Percentiles rank a stretch among this genome's conserved stretches.
These are phyloP conservation scores for Suillus paluster DNA, from an alignment of 768 basidiomycete genomes.

Conservation along the genomic window DNA sequence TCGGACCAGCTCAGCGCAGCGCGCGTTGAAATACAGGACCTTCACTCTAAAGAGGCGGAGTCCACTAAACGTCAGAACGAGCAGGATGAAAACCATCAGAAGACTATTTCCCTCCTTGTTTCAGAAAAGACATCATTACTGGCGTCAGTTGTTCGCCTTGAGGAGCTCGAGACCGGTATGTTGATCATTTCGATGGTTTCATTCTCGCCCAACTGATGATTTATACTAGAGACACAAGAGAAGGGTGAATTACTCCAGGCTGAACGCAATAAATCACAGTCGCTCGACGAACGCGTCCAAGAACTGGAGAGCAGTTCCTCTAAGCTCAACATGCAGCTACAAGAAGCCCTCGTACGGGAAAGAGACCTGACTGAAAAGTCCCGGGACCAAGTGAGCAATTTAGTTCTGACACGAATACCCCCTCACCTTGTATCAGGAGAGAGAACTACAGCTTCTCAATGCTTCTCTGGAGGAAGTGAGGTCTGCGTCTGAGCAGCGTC, in stretches of 20 bases:
- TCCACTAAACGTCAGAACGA: slow-evolving; percentile 28
- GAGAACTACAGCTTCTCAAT: slow-evolving; percentile 70
- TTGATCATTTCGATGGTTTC: slow-evolving; percentile 14
- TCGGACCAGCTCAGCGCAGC: slow-evolving; percentile 19
- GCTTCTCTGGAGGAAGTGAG: slow-evolving; percentile 56
- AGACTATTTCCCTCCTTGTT: slow-evolving; percentile 78
- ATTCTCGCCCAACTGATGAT: not conserved
- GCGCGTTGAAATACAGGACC: slow-evolving; percentile 22
- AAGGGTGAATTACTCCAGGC: slow-evolving; percentile 45
- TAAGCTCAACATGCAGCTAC: slow-evolving; percentile 47
- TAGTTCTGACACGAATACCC: not conserved
- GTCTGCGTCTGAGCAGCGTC: slow-evolving; percentile 55
- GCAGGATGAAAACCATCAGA: slow-evolving; percentile 60
- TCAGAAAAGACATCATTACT: slow-evolving; percentile 68
- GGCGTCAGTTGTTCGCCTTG: slow-evolving; percentile 60
- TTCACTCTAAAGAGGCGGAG: slow-evolving; percentile 17
- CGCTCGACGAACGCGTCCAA: slow-evolving; percentile 46
- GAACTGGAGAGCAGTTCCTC: slow-evolving; percentile 45
- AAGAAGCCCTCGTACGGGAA: slow-evolving; percentile 45
- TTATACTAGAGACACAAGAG: slow-evolving; percentile 46
- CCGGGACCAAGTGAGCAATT: slow-evolving; percentile 35
- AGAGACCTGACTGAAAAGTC: slow-evolving; percentile 49
- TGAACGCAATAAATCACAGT: slow-evolving; percentile 46
- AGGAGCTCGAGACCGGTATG: slow-evolving; percentile 65
- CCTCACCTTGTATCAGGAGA: slow-evolving; percentile 52